These are phyloP conservation scores for Echinochloa phyllopogon DNA, from an alignment of 176 grass and related monocot genomes.

Conservation along the genomic window DNA sequence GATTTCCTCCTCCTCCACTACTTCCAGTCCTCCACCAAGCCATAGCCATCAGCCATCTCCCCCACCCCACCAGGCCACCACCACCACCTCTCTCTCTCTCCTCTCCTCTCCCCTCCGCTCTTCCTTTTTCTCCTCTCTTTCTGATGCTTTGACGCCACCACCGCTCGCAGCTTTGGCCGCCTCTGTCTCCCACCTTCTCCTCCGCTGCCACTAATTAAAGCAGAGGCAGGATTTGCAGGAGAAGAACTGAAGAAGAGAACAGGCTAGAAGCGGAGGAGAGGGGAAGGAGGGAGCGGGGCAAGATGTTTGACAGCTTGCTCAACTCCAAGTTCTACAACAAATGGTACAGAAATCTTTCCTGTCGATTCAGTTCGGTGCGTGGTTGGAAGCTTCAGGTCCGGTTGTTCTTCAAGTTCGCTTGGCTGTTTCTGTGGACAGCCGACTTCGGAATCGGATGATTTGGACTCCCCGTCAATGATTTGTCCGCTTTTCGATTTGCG, in stretches of 20 bases:
- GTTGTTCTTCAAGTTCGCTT: neutral
- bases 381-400: neutral
- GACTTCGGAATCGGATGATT: neutral
- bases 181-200: conserved; percentile 31
- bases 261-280: neutral
- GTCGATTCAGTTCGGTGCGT: conserved; percentile 11
- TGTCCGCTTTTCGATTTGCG: neutral
- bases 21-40: neutral
- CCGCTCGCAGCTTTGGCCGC: conserved; percentile 44
- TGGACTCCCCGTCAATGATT: neutral
- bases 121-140: conserved; percentile 54
- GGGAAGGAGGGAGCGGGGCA: conserved; percentile 14
- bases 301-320: conserved; percentile 78
- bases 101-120: neutral
- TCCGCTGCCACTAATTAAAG: conserved; percentile 28
- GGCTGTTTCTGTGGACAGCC: neutral
- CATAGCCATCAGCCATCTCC: neutral
- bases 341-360: conserved; percentile 49
- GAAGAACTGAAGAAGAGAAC: neutral
- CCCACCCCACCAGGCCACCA: conserved; percentile 30
- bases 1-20: conserved; percentile 55
- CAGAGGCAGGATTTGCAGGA: neutral
- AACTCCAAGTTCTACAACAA: conserved; percentile 88
- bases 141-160: conserved; percentile 60
- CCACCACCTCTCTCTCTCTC: conserved; percentile 1